Evolutionary conservation across 2,329 filamentous ascomycete species (phyloP).

Genomic region (Pseudophaeomoniella oleicola): DNA sequence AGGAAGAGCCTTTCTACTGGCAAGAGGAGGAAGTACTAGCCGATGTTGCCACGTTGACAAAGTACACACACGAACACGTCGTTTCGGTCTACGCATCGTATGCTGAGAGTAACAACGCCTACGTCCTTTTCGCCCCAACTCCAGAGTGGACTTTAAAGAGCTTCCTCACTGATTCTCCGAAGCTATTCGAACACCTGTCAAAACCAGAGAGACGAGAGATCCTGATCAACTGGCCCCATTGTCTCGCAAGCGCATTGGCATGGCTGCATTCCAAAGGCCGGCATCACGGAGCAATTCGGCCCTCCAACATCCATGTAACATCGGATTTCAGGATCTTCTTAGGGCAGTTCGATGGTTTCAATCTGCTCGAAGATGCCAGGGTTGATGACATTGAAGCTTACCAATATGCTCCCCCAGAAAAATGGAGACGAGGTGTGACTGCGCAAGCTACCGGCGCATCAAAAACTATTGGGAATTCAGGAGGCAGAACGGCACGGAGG

Average conservation of each 20-base stretch:
- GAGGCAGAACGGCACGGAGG: slow-evolving; percentile 23
- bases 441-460: slow-evolving; percentile 19
- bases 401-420: slow-evolving; percentile 45
- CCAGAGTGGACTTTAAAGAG: slow-evolving; percentile 25
- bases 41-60: slow-evolving; percentile 23
- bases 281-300: slow-evolving; percentile 41
- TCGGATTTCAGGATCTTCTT: slow-evolving; percentile 41
- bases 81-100: slow-evolving; percentile 30
- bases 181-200: slow-evolving; percentile 23
- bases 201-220: slow-evolving; percentile 26
- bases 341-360: slow-evolving; percentile 41
- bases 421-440: slow-evolving; percentile 25
- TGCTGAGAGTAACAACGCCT: slow-evolving; percentile 25
- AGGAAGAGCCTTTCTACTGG: slow-evolving; percentile 20
- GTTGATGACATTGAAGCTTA: slow-evolving; percentile 41
- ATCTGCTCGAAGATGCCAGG: slow-evolving; percentile 38
- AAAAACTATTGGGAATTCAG: slow-evolving; percentile 21
- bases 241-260: slow-evolving; percentile 38
- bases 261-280: slow-evolving; percentile 42
- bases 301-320: slow-evolving; percentile 45
- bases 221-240: slow-evolving; percentile 31
- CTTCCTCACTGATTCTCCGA: slow-evolving; percentile 27
- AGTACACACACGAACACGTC: slow-evolving; percentile 27
- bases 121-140: slow-evolving; percentile 25
- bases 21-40: slow-evolving; percentile 24